Evolutionary conservation across 2,329 filamentous ascomycete species (phyloP), one percentile per base, ranked within the genome.

Genomic region (Lachnellula suecica): DNA sequence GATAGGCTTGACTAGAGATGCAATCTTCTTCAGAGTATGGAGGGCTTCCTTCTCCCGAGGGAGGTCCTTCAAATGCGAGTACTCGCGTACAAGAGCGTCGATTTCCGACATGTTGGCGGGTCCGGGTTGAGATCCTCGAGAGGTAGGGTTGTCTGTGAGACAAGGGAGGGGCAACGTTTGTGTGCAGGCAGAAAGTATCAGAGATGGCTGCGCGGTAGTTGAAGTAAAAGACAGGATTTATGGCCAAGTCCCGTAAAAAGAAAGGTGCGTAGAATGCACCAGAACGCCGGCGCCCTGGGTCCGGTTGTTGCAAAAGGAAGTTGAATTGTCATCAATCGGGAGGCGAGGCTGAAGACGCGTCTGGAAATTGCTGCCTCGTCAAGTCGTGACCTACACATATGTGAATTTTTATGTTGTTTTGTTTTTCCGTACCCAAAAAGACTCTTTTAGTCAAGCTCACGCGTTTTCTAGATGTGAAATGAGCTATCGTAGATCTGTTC

Each of bases 1-100:
- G 57, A 97, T 89, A 17, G 93, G 93, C 69, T 96, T 97, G 56
- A 97, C 92, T 52, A 95, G 72, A 23, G 91, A 96, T 2, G 91
- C 91, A 37, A 95, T 79, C 70, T 88, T 92, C 63, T 85, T 88
- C 22, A 97, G 78, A 52, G 82, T 83, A 31, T 82, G 65, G 3
- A 81, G 66, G 10, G 78, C 79, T 55, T 81, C 78, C n/a, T 71
- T 68, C 56, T 77, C 74, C 10, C 77, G 71, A 10, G 72, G 71
- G 8, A 73, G 69, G 24, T 71, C 68, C 42, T 75, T 74, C n/a
- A 81, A 70, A 70, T 82, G 77, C 41, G 79, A 74, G 58, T 79
- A 82, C 61, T 75, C 72, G 4, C 63, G 66, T 29, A 83, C 69
- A 7, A 79, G 63, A 19, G 77, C 67, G 50, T 81, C 76, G 38